These are phyloP conservation scores for Taiozyma sp. DNA, from an alignment of 1,139 yeast species.

Conservation along the genomic window DNA sequence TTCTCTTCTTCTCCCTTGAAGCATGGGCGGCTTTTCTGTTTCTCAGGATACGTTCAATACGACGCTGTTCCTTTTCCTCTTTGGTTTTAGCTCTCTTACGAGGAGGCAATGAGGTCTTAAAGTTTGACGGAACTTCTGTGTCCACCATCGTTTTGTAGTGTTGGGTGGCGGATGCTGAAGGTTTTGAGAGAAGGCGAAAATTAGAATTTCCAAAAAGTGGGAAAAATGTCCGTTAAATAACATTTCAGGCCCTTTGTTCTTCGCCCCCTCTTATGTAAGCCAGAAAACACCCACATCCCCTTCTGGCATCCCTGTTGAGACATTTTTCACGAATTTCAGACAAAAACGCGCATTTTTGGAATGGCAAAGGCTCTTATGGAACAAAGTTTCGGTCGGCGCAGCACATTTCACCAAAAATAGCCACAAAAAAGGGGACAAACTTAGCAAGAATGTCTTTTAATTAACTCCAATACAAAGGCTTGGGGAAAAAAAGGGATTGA, in stretches of 20 bases:
- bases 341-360: background rate
- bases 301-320: background rate
- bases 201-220: background rate
- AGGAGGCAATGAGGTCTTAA: conserved; percentile 67
- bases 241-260: background rate
- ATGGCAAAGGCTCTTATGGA: background rate
- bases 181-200: background rate
- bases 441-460: background rate
- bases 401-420: background rate
- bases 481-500: no score
- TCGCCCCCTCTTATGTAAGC: background rate
- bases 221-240: background rate
- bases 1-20: conserved; percentile 92
- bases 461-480: no score
- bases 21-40: conserved; percentile 98
- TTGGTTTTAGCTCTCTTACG: conserved; percentile 94
- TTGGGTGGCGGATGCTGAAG: background rate
- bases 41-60: conserved; percentile 87
- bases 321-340: background rate
- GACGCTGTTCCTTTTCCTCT: conserved; percentile 95
- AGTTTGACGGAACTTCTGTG: conserved; percentile 28
- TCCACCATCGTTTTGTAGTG: background rate
- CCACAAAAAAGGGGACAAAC: background rate
- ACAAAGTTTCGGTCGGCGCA: background rate
- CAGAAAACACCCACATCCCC: background rate